Evolutionary conservation across 1,139 yeast genomes (phyloP).

Genomic region (Geotrichum restrictum): DNA sequence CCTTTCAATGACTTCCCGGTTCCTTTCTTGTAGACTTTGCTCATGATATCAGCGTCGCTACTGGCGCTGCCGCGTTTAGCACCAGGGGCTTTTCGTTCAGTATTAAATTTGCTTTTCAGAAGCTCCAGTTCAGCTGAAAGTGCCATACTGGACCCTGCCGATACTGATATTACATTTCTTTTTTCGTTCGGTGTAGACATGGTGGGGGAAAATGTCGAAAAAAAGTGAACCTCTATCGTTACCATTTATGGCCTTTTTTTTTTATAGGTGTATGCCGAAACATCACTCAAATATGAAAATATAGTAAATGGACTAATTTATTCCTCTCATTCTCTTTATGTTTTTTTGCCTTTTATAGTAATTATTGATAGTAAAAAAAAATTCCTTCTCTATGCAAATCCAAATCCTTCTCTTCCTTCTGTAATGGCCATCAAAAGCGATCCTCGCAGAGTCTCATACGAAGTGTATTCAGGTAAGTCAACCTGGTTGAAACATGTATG

Average conservation of each 20-base stretch:
- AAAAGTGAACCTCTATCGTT: too few species aligned
- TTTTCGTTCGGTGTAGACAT: slow-evolving; percentile 1
- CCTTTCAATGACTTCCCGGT: slow-evolving; percentile 7
- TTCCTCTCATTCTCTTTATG: background rate
- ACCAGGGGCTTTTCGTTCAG: slow-evolving; percentile 1
- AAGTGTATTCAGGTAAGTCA: slow-evolving; percentile 88
- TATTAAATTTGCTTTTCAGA: slow-evolving; percentile 24
- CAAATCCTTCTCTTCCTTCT: slow-evolving; percentile 97
- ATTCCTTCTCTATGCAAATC: slow-evolving; percentile 52
- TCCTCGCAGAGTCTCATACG: slow-evolving; percentile 79
- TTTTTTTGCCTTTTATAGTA: background rate
- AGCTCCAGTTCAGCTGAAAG: slow-evolving; percentile 29
- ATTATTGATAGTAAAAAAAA: background rate
- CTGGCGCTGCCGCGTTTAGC: slow-evolving; percentile 22
- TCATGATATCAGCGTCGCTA: slow-evolving; percentile 21
- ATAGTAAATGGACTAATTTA: background rate
- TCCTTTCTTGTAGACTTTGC: slow-evolving; percentile 10
- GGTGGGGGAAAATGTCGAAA: background rate
- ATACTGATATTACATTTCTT: slow-evolving; percentile 21
- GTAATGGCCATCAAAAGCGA: slow-evolving; percentile 79
- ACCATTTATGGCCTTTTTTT: too few species aligned
- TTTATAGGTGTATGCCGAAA: too few species aligned
- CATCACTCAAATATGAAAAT: too few species aligned
- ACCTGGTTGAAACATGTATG: slow-evolving; percentile 96
- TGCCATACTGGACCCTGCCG: slow-evolving; percentile 26